Percentiles rank a stretch among this genome's conserved stretches.
These are phyloP conservation scores for Xylariaceae sp. DNA, from an alignment of 2,329 filamentous ascomycete species.

Conservation along the genomic window DNA sequence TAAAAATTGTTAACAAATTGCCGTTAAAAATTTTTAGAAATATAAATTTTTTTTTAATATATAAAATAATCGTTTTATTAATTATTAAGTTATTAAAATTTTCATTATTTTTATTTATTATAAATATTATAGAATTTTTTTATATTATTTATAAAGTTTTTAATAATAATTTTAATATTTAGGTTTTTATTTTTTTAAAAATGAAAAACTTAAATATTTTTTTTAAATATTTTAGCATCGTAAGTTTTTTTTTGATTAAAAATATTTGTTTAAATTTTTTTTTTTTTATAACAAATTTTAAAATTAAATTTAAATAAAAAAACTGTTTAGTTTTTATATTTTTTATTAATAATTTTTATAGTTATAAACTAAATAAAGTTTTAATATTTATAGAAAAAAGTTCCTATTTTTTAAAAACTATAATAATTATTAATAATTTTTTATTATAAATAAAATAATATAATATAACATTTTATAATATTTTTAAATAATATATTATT, in stretches of 20 bases:
- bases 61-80: neutral
- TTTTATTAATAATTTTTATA: no score
- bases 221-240: neutral
- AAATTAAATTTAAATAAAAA: no score
- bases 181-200: neutral
- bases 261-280: neutral
- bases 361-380: no score
- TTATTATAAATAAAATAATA: neutral
- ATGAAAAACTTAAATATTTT: neutral
- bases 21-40: neutral
- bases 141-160: no score
- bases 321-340: no score
- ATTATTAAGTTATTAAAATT: neutral
- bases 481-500: neutral
- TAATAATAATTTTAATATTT: no score
- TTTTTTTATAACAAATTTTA: neutral
- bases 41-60: neutral
- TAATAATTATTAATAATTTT: neutral
- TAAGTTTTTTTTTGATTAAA: neutral
- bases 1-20: neutral
- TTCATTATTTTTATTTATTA: neutral
- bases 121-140: neutral
- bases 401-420: no score
- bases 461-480: neutral
- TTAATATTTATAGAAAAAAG: no score